These are phyloP conservation scores for Rhodomyrtus psidioides DNA, from an alignment of 441 rosid species.

Conservation along the genomic window DNA sequence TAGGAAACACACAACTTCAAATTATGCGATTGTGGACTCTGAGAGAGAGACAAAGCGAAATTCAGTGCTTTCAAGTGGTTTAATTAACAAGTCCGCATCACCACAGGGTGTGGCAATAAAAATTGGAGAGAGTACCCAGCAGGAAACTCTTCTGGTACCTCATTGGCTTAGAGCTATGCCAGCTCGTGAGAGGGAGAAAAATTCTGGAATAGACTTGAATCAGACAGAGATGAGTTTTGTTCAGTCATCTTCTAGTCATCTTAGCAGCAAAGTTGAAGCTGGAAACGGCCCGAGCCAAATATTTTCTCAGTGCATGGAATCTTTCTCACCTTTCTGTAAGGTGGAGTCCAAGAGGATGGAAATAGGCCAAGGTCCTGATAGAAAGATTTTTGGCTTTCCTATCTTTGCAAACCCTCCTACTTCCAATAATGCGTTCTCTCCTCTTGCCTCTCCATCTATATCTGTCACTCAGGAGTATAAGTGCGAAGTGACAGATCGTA, in stretches of 20 bases:
- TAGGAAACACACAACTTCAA: conserved; percentile 25
- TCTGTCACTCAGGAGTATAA: background rate
- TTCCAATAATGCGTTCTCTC: background rate
- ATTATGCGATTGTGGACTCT: conserved; percentile 30
- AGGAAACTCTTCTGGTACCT: conserved; percentile 26
- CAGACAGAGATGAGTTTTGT: conserved; percentile 22
- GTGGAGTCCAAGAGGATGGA: background rate
- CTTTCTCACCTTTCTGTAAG: background rate
- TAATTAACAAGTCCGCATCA: conserved; percentile 20
- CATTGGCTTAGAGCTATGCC: conserved; percentile 63
- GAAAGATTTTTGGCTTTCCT: background rate
- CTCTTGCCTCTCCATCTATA: background rate
- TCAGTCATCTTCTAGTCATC: conserved; percentile 28
- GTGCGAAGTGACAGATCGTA: background rate
- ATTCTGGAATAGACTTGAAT: conserved; percentile 36
- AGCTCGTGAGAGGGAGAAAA: conserved; percentile 23
- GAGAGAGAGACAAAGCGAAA: conserved; percentile 56
- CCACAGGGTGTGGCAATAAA: conserved; percentile 23
- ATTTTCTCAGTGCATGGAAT: background rate
- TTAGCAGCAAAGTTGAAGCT: background rate
- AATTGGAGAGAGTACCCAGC: conserved; percentile 34
- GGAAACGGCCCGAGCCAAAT: background rate
- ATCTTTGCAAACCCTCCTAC: background rate
- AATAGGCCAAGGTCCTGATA: background rate
- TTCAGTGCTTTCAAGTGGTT: conserved; percentile 30